Evolutionary conservation across 1,284 basidiomycete species (phyloP).

Genomic region (Lignosus rhinocerotis): DNA sequence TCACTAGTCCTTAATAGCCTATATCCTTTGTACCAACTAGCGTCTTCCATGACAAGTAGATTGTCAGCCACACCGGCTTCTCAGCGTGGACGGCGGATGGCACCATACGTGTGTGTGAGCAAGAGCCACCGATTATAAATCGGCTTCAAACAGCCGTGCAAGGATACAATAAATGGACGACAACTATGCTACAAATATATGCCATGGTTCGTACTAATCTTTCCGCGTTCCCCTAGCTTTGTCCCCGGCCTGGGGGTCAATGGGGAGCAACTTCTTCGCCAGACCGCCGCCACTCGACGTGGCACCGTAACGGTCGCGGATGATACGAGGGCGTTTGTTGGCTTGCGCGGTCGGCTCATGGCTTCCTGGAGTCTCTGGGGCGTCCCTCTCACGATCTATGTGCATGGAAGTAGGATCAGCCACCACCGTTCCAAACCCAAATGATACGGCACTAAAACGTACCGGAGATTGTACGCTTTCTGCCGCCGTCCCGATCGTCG

Average conservation of each 20-base stretch:
- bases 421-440: neutral
- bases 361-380: constrained; percentile 28
- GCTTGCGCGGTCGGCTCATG: constrained; percentile 28
- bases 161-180: constrained; percentile 25
- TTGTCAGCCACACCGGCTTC: neutral
- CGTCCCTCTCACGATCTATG: constrained; percentile 54
- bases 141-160: constrained; percentile 14
- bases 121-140: neutral
- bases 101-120: neutral
- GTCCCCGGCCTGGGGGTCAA: constrained; percentile 58
- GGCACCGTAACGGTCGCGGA: constrained; percentile 43
- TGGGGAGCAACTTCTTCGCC: constrained; percentile 59
- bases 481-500: constrained; percentile 61
- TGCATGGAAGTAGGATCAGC: neutral
- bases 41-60: neutral
- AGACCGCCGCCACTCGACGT: constrained; percentile 38
- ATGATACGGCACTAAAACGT: constrained; percentile 26
- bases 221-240: constrained; percentile 52
- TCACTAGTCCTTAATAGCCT: constrained; percentile 1
- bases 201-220: constrained; percentile 34
- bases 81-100: neutral
- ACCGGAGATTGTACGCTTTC: constrained; percentile 73
- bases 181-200: constrained; percentile 24
- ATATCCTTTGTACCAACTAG: constrained; percentile 9
- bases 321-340: constrained; percentile 39